Conservation (phyloP, 805 yeast genomes). For the Tetrapisispora phaffii region DNA sequence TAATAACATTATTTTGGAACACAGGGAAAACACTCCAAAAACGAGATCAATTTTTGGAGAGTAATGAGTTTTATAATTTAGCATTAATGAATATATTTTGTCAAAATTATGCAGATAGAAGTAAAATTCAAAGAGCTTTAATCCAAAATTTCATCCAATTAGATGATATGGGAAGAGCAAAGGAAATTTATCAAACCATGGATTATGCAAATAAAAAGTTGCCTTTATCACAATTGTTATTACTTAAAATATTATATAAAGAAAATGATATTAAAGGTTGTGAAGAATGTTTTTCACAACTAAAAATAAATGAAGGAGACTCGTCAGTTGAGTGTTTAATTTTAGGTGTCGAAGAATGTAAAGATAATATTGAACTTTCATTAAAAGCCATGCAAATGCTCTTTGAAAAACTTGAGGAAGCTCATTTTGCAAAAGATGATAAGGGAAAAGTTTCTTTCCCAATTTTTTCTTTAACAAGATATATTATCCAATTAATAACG, state of each 20-base stretch:
- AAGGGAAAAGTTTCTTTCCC: constrained; percentile 17
- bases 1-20: constrained; percentile 34
- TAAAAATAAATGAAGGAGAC: constrained; percentile 29
- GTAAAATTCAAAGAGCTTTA: constrained; percentile 32
- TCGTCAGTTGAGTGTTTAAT: constrained; percentile 26
- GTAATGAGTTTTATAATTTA: constrained; percentile 22
- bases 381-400: constrained; percentile 6
- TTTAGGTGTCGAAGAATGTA: constrained; percentile 25
- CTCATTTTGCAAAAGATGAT: background rate
- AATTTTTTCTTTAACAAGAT: constrained; percentile 18
- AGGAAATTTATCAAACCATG: constrained; percentile 20
- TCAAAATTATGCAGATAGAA: constrained; percentile 25
- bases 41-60: constrained; percentile 11
- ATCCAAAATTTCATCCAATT: constrained; percentile 23
- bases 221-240: constrained; percentile 28
- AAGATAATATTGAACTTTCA: constrained; percentile 9
- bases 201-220: constrained; percentile 11
- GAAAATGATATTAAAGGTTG: constrained; percentile 11
- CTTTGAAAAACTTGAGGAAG: constrained; percentile 19
- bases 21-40: constrained; percentile 28
- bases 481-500: constrained; percentile 27
- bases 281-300: constrained; percentile 25
- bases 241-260: constrained; percentile 19
- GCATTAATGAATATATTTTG: constrained; percentile 20
- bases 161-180: constrained; percentile 15